Conservation (phyloP, 2,329 filamentous ascomycete species). For the Colletotrichum limetticola region DNA sequence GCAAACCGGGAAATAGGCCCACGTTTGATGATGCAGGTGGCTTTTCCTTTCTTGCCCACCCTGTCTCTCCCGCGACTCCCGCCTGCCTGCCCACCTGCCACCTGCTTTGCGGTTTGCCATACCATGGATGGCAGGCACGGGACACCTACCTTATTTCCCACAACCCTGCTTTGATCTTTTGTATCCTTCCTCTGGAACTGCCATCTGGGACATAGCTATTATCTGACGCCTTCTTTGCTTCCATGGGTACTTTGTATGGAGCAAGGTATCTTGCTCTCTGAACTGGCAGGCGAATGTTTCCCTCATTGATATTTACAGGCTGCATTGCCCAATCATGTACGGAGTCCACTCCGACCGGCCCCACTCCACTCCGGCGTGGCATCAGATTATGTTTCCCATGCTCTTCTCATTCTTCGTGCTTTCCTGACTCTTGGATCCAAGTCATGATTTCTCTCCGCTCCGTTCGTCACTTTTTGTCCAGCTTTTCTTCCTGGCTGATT, state of each 20-base stretch:
- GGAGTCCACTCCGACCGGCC: background rate
- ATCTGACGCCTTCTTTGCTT: background rate
- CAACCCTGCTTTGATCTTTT: background rate
- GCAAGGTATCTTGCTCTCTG: background rate
- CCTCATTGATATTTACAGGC: background rate
- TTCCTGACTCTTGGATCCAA: background rate
- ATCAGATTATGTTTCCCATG: background rate
- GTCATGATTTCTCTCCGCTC: background rate
- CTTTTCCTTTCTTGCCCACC: background rate
- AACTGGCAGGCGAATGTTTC: background rate
- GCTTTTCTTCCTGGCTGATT: background rate
- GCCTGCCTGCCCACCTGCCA: too few species aligned
- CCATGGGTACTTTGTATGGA: background rate
- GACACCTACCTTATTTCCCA: background rate
- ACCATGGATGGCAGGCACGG: background rate
- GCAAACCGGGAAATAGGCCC: background rate
- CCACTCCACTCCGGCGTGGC: background rate
- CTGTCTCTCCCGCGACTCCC: background rate
- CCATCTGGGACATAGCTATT: background rate
- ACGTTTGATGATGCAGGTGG: conserved; percentile 18
- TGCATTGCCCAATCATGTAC: background rate
- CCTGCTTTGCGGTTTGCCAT: background rate
- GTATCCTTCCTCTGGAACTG: background rate
- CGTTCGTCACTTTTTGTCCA: background rate
- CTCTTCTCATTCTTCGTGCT: background rate